phyloP scores from a whole-genome alignment of 768 basidiomycete genomes.

The Sarcomyxa edulis region DNA sequence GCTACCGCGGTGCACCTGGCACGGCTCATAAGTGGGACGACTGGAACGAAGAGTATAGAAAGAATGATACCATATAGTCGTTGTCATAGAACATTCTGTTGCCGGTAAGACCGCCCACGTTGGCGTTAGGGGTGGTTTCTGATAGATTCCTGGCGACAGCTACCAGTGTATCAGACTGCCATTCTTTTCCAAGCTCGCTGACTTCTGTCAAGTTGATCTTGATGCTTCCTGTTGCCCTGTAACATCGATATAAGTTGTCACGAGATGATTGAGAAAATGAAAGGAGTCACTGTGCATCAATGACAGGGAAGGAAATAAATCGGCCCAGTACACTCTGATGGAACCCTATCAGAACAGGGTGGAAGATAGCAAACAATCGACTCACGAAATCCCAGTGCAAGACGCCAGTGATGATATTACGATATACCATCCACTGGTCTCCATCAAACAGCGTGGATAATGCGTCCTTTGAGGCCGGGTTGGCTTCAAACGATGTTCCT shows the following conservation, averaged over 20 bases:
- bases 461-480: conserved; percentile 33
- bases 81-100: conserved; percentile 63
- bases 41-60: not conserved
- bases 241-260: not conserved
- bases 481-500: conserved; percentile 53
- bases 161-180: conserved; percentile 37
- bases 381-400: conserved; percentile 72
- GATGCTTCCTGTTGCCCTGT: conserved; percentile 52
- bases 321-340: conserved; percentile 52
- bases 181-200: conserved; percentile 42
- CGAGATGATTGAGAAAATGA: not conserved
- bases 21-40: conserved; percentile 3
- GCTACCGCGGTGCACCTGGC: conserved; percentile 55
- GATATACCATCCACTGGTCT: conserved; percentile 66
- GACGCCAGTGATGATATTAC: conserved; percentile 48
- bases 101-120: conserved; percentile 47
- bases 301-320: conserved; percentile 63
- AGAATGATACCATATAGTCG: conserved; percentile 57
- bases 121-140: conserved; percentile 34
- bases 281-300: conserved; percentile 37
- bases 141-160: conserved; percentile 35
- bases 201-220: conserved; percentile 53
- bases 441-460: conserved; percentile 55
- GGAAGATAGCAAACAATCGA: conserved; percentile 6
- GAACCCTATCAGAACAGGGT: conserved; percentile 4